Percentiles rank a stretch among this genome's conserved stretches.
These are phyloP conservation scores for Hemisphaericaspora subhashii DNA, from an alignment of 1,139 yeast genomes.

Conservation along the genomic window DNA sequence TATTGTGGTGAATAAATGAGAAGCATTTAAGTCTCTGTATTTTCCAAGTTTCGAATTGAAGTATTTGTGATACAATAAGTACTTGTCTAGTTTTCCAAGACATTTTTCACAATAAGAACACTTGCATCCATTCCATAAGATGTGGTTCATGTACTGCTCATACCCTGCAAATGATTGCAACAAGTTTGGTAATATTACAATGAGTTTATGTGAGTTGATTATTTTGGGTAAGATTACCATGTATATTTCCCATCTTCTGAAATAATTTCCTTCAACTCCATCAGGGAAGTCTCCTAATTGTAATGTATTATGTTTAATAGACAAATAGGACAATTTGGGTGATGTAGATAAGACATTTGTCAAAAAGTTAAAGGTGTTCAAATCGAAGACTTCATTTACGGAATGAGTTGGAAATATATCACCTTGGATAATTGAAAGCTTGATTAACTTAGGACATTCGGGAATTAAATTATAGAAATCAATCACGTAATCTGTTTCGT, in stretches of 20 bases:
- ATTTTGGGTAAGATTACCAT: slow-evolving; percentile 49
- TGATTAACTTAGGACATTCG: slow-evolving; percentile 24
- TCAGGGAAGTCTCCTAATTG: slow-evolving; percentile 29
- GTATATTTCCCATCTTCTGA: slow-evolving; percentile 55
- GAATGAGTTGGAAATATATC: slow-evolving; percentile 38
- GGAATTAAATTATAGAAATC: slow-evolving; percentile 30
- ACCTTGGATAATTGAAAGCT: slow-evolving; percentile 49
- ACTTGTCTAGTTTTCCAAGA: slow-evolving; percentile 54
- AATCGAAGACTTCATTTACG: slow-evolving; percentile 57
- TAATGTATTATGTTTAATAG: slow-evolving; percentile 55
- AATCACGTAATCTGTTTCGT: slow-evolving; percentile 39
- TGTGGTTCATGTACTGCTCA: slow-evolving; percentile 65
- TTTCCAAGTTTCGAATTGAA: slow-evolving; percentile 43
- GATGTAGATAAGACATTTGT: slow-evolving; percentile 20
- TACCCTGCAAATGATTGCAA: slow-evolving; percentile 62
- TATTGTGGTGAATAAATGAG: slow-evolving; percentile 53
- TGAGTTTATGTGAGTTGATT: slow-evolving; percentile 30
- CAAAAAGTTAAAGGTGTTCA: slow-evolving; percentile 46
- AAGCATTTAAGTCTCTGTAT: slow-evolving; percentile 61
- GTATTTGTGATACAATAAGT: slow-evolving; percentile 61
- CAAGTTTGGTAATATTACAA: slow-evolving; percentile 55
- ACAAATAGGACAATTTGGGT: slow-evolving; percentile 31
- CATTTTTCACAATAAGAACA: slow-evolving; percentile 54
- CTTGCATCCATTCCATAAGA: slow-evolving; percentile 76
- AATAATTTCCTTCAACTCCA: slow-evolving; percentile 72